Percentiles rank a stretch among this genome's conserved stretches.
These are phyloP conservation scores for Naegleria lovaniensis DNA, from an alignment of 208 protist species.

Conservation along the genomic window DNA sequence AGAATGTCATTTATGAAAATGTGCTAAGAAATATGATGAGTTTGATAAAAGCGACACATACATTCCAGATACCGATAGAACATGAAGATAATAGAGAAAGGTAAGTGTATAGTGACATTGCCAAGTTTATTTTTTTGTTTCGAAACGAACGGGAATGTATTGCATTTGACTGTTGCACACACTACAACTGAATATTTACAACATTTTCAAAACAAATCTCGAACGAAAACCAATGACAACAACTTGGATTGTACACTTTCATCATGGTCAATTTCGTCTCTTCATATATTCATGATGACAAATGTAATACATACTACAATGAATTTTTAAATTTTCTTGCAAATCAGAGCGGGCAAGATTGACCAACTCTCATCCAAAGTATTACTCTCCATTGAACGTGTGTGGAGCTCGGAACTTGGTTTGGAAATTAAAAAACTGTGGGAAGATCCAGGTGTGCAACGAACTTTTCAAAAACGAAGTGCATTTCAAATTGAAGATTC, in stretches of 20 bases:
- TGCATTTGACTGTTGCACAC: too few species aligned
- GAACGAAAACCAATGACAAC: too few species aligned
- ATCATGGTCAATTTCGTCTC: too few species aligned
- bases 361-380: not conserved
- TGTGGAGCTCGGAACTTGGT: conserved; percentile 29
- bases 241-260: too few species aligned
- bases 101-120: not conserved
- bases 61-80: not conserved
- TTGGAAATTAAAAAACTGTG: not conserved
- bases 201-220: too few species aligned
- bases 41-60: not conserved
- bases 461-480: conserved; percentile 35
- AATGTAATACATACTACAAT: too few species aligned
- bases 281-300: too few species aligned
- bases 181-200: too few species aligned
- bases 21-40: conserved; percentile 6
- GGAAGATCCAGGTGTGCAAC: conserved; percentile 33
- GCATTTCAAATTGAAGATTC: conserved; percentile 54
- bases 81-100: not conserved
- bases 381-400: not conserved
- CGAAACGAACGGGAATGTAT: too few species aligned
- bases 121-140: not conserved
- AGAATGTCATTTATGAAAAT: conserved; percentile 10
- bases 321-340: too few species aligned
- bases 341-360: not conserved